Percentiles rank a stretch among this genome's conserved stretches.
These are phyloP conservation scores for Aspergillus luchuensis DNA, from an alignment of 2,329 filamentous ascomycete genomes.

Conservation along the genomic window DNA sequence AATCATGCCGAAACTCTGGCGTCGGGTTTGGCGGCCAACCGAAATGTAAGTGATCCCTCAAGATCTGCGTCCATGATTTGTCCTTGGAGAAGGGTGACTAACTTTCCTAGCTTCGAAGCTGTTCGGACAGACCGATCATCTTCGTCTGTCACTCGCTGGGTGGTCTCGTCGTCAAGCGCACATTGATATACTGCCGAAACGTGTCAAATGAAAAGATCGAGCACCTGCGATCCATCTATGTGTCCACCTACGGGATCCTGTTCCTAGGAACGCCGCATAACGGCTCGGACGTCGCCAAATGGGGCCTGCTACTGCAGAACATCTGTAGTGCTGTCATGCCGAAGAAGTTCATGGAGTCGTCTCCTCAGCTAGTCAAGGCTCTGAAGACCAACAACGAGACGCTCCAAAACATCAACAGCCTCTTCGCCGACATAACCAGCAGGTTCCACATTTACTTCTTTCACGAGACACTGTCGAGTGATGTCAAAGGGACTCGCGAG, in stretches of 20 bases:
- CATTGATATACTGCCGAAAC: constrained; percentile 67
- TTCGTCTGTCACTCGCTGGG: constrained; percentile 76
- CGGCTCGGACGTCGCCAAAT: constrained; percentile 68
- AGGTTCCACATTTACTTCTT: constrained; percentile 75
- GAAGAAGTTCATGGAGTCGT: constrained; percentile 66
- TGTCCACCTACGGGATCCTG: constrained; percentile 74
- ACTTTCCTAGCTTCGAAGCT: constrained; percentile 44
- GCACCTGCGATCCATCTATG: constrained; percentile 67
- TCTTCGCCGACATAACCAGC: constrained; percentile 71
- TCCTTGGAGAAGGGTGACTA: neutral
- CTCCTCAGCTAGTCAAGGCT: constrained; percentile 67
- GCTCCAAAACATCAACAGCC: constrained; percentile 70
- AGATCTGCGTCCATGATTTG: neutral
- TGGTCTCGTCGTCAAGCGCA: constrained; percentile 70
- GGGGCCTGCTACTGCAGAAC: constrained; percentile 67
- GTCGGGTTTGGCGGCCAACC: constrained; percentile 63
- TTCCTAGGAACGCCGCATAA: constrained; percentile 78
- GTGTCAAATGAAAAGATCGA: constrained; percentile 62
- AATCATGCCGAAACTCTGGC: constrained; percentile 72
- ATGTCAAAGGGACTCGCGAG: constrained; percentile 63
- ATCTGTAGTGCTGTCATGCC: constrained; percentile 68
- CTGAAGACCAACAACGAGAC: constrained; percentile 75
- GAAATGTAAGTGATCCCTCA: constrained; percentile 48
- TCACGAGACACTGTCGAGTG: constrained; percentile 72
- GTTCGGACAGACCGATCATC: constrained; percentile 67